Evolutionary conservation across 2,329 filamentous ascomycete species (phyloP), one percentile per base, ranked within the genome.

Genomic region (Botryotinia convoluta): DNA sequence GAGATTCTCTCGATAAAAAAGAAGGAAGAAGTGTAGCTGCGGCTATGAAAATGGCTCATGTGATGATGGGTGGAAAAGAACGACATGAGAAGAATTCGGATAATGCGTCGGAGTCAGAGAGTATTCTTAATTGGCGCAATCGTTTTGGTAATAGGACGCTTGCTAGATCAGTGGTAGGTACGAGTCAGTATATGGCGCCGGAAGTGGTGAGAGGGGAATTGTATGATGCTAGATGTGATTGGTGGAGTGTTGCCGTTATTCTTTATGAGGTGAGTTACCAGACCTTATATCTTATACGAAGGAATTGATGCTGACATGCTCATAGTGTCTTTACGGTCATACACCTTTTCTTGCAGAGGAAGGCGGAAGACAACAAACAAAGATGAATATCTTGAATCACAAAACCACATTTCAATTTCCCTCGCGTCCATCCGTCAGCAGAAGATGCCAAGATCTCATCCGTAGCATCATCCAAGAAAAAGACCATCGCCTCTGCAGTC

Each of bases 131-230:
- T 74, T 94, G 91, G 91, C 88, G 92, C 62, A 91, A 94, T 79
- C 86, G 86, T 26, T 87, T 86, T 75, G 88, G 92, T 39, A 91
- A 90, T 77, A 90, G 94, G 57, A 88, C 88, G 48, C 87, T 93
- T 48, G 95, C 95, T 1, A 89, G 91, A 77, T 97, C 94, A 63
- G 90, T 97, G 1, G 95, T 98, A 18, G 95, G 95, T 3, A 98
- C 96, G 3, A 97, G 94, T 81, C 95, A 98, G 81, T 98, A 98
- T 84, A 98, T 98, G 96, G 95, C 96, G 0, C 95, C 95, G 2
- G 96, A 98, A 84, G 93, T 98, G 29, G 91, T 98, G 73, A 86
- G 88, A 76, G 93, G 95, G 42, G 88, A 94, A 67, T 84, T 87
- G 54, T 98, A 98, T 81, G 96, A 98, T 83, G 95, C 93, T 44